These are phyloP conservation scores for Apostasia shenzhenica DNA, from an alignment of 106 monocot genomes.

Conservation along the genomic window DNA sequence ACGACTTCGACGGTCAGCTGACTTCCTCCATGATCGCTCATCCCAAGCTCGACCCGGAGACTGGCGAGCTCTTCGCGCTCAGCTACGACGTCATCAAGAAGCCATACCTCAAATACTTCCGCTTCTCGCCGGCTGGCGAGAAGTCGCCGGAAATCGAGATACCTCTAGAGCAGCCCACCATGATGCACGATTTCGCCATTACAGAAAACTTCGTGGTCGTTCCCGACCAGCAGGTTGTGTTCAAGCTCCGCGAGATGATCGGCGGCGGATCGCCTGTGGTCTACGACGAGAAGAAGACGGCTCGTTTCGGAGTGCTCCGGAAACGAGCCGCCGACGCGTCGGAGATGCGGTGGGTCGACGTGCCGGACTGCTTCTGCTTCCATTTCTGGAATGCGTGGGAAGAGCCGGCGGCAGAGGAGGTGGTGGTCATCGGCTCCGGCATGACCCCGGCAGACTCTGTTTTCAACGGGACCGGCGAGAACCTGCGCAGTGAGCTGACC, in stretches of 20 bases:
- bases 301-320: constrained; percentile 49
- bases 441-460: constrained; percentile 56
- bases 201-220: constrained; percentile 43
- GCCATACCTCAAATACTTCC: constrained; percentile 24
- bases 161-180: constrained; percentile 33
- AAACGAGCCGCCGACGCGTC: constrained; percentile 35
- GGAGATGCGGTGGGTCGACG: constrained; percentile 43
- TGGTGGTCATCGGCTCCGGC: constrained; percentile 53
- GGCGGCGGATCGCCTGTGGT: constrained; percentile 39
- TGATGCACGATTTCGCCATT: constrained; percentile 64
- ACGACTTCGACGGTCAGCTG: constrained; percentile 38
- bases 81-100: constrained; percentile 35
- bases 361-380: constrained; percentile 68
- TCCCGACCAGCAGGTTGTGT: constrained; percentile 58
- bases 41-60: constrained; percentile 47
- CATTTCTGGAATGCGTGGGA: constrained; percentile 76
- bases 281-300: constrained; percentile 24
- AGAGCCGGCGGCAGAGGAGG: constrained; percentile 21
- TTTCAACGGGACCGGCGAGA: constrained; percentile 31
- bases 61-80: constrained; percentile 48
- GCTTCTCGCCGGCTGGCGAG: background rate
- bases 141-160: constrained; percentile 43
- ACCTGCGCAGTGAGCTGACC: constrained; percentile 24
- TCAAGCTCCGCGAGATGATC: constrained; percentile 37
- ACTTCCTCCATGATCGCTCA: constrained; percentile 40